Base-by-base conservation (phyloP, 2,329 filamentous ascomycete species). In the Graphilbum fragrans region DNA sequence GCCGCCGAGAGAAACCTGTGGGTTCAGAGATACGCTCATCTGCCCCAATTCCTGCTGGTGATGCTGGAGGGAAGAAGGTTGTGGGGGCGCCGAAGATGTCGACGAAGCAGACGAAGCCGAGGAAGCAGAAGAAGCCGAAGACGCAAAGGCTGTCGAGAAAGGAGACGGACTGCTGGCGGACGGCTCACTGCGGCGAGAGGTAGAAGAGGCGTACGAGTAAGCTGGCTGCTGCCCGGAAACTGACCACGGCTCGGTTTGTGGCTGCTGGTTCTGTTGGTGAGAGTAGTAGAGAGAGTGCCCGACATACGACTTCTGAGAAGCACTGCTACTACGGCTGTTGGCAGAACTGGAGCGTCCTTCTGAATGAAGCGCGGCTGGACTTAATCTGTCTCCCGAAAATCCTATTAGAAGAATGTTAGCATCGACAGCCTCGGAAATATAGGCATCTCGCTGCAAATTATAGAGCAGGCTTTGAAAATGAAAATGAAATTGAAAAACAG, bases 1-100 rank as follows among this genome's bases (percentile, higher is more conserved):
- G 34, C 45, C 45, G 34, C 42, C 41, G 36, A 47, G 40, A 34
- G 44, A 44, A 37, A 46, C 37, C 29, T 39, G 41, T 27, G 41
- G 44, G 34, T 37, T 20, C 16, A 46, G 33, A 39, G 44, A 44
- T 22, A 40, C 27, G 39, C 41, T 44, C 44, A 44, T 44, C 38
- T 38, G 44, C 38, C 25, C 35, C 34, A 18, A 36, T 41, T 12
- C 25, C 17, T 39, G 29, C 21, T 38, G 41, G 2, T 38, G 23
- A 19, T 39, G 41, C 31, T 39, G 32, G 11, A 25, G 27, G 34
- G 35, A 16, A n/a, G n/a, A n/a, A n/a, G n/a, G n/a, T n/a, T n/a
- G n/a, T n/a, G n/a, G n/a, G n/a, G n/a, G n/a, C n/a, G n/a, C n/a
- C n/a, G n/a, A n/a, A 31, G 29, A 14, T 5, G 5, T 5, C 29